Evolutionary conservation across 78 protist genomes (phyloP).

Genomic region (Dictyostelium citrinum): DNA sequence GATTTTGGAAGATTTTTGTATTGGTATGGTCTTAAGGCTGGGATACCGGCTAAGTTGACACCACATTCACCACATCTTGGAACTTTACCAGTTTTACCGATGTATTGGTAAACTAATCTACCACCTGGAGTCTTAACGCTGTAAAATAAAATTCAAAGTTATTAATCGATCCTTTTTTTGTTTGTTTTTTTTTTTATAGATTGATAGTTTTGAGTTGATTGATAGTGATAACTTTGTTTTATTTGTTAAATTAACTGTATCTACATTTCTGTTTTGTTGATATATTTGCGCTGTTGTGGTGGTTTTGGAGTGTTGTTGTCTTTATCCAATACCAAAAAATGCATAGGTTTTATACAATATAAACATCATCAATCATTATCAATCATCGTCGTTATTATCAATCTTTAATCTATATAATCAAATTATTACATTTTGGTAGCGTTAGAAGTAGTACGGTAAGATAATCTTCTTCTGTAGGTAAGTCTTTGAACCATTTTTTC

Average conservation of each 20-base stretch:
- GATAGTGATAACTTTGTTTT: too few relatives aligned
- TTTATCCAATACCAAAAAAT: not conserved
- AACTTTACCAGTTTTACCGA: constrained; percentile 83
- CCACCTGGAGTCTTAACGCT: constrained; percentile 89
- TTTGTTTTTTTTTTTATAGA: too few relatives aligned
- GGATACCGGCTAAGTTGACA: constrained; percentile 84
- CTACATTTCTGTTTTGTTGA: too few relatives aligned
- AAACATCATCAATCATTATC: not conserved
- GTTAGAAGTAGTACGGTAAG: constrained; percentile 90
- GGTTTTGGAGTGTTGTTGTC: not conserved
- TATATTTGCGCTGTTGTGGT: not conserved
- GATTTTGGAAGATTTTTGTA: constrained; percentile 73
- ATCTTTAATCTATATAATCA: not conserved
- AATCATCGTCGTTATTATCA: not conserved
- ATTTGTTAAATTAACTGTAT: too few relatives aligned
- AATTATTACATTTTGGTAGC: constrained; percentile 57
- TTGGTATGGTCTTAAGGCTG: constrained; percentile 84
- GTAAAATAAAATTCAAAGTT: not conserved
- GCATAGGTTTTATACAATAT: not conserved
- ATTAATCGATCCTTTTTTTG: not conserved
- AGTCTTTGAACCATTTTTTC: constrained; percentile 84
- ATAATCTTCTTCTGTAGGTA: constrained; percentile 89
- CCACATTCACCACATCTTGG: constrained; percentile 95
- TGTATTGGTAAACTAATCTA: constrained; percentile 83
- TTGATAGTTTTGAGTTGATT: not conserved